These are phyloP conservation scores for Fusarium tanahbumbuense DNA, from an alignment of 2,329 filamentous ascomycete genomes.

Conservation along the genomic window DNA sequence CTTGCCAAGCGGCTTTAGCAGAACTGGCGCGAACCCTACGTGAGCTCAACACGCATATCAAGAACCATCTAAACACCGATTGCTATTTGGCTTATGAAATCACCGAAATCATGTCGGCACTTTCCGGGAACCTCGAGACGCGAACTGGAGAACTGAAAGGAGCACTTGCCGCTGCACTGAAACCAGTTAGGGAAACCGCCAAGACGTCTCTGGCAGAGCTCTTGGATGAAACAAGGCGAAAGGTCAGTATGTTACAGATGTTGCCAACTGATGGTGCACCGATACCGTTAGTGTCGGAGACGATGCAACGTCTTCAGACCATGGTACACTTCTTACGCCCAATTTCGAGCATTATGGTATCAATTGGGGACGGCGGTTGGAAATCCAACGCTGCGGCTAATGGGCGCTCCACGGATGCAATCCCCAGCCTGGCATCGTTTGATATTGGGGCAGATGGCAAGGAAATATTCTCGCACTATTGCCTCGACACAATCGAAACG, in stretches of 20 bases:
- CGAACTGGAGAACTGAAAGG: slow-evolving; percentile 88
- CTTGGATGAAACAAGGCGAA: slow-evolving; percentile 83
- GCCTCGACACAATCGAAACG: slow-evolving; percentile 86
- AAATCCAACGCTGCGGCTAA: slow-evolving; percentile 63
- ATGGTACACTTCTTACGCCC: slow-evolving; percentile 90
- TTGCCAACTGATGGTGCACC: slow-evolving; percentile 83
- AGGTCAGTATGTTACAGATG: slow-evolving; percentile 71
- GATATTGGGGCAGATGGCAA: slow-evolving; percentile 90
- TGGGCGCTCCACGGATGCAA: slow-evolving; percentile 69
- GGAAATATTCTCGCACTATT: slow-evolving; percentile 90
- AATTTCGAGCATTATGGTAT: slow-evolving; percentile 89
- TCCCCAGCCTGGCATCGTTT: slow-evolving; percentile 79
- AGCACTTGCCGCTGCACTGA: slow-evolving; percentile 84
- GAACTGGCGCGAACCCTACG: slow-evolving; percentile 88
- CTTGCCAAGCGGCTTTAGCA: slow-evolving; percentile 80
- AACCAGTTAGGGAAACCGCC: slow-evolving; percentile 90
- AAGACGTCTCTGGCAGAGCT: slow-evolving; percentile 87
- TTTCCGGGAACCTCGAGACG: slow-evolving; percentile 82
- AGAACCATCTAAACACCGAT: slow-evolving; percentile 85
- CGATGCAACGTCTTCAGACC: slow-evolving; percentile 85
- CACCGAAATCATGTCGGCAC: slow-evolving; percentile 84
- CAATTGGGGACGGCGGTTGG: slow-evolving; percentile 94
- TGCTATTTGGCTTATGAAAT: slow-evolving; percentile 97
- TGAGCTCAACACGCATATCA: slow-evolving; percentile 91
- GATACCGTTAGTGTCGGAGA: slow-evolving; percentile 81